These are phyloP conservation scores for Neoboletus subvelutipes DNA, from an alignment of 768 basidiomycete genomes.

Conservation along the genomic window DNA sequence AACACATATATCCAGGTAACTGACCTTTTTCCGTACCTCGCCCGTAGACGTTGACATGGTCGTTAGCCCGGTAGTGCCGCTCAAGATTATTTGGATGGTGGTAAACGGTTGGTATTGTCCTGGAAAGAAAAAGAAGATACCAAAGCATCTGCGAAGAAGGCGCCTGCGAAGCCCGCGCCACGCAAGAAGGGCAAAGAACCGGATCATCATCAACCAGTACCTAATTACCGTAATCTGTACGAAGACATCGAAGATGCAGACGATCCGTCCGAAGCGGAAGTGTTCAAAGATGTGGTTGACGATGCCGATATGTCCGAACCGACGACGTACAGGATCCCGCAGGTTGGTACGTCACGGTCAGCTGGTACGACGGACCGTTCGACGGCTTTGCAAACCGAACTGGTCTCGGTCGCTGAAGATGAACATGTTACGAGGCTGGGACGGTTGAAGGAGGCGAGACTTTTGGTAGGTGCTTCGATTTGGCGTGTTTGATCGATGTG, in stretches of 20 bases:
- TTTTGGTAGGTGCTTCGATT: constrained; percentile 11
- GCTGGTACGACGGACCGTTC: background rate
- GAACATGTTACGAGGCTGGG: constrained; percentile 12
- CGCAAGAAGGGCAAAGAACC: constrained; percentile 25
- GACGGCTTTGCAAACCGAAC: background rate
- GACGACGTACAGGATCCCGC: constrained; percentile 6
- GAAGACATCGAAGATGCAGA: constrained; percentile 32
- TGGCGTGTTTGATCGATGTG: background rate
- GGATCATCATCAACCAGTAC: background rate
- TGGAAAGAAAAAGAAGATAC: constrained; percentile 27
- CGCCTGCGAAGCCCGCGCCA: background rate
- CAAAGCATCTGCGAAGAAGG: constrained; percentile 12
- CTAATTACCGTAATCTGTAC: constrained; percentile 19
- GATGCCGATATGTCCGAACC: background rate
- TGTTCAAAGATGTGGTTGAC: constrained; percentile 12
- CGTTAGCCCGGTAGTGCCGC: constrained; percentile 21
- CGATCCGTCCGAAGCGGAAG: constrained; percentile 19
- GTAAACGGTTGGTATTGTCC: constrained; percentile 21
- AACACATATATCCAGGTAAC: constrained; percentile 53
- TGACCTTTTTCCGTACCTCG: background rate
- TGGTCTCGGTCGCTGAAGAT: constrained; percentile 4
- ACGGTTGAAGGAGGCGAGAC: constrained; percentile 22
- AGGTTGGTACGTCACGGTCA: constrained; percentile 12
- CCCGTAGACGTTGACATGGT: background rate
- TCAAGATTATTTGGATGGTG: constrained; percentile 19